Conservation (phyloP, 768 basidiomycete genomes). For the Phaffia australis region DNA sequence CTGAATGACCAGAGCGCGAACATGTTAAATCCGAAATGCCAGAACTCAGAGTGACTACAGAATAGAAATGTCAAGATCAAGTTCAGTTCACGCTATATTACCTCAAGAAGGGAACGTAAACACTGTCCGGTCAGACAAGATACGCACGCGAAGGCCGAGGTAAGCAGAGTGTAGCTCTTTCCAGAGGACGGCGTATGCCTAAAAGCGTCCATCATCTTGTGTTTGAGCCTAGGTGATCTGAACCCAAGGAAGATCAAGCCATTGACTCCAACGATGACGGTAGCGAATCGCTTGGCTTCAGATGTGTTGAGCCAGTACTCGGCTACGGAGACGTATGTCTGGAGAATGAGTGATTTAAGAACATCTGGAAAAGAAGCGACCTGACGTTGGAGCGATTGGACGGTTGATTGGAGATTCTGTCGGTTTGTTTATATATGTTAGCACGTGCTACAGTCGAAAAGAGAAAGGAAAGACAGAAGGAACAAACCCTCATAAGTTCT, state of each 20-base stretch:
- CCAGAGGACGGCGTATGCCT: constrained; percentile 14
- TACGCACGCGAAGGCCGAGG: constrained; percentile 14
- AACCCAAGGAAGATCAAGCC: constrained; percentile 13
- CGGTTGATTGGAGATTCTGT: constrained; percentile 13
- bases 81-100: not conserved
- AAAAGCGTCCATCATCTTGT: constrained; percentile 1
- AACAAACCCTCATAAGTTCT: constrained; percentile 13
- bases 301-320: constrained; percentile 20
- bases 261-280: constrained; percentile 9
- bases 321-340: constrained; percentile 14
- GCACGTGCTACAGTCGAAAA: not conserved
- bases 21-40: constrained; percentile 25
- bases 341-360: constrained; percentile 1
- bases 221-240: not conserved
- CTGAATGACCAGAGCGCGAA: constrained; percentile 21
- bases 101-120: not conserved
- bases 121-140: no score
- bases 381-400: not conserved
- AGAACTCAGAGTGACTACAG: constrained; percentile 12
- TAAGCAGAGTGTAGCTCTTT: constrained; percentile 14
- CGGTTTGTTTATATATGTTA: not conserved
- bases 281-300: constrained; percentile 9
- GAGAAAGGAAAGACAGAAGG: not conserved
- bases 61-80: not conserved
- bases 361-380: not conserved